Evolutionary conservation across 2,329 filamentous ascomycete species (phyloP).

Genomic region (Coccinonectria pachysandricola): DNA sequence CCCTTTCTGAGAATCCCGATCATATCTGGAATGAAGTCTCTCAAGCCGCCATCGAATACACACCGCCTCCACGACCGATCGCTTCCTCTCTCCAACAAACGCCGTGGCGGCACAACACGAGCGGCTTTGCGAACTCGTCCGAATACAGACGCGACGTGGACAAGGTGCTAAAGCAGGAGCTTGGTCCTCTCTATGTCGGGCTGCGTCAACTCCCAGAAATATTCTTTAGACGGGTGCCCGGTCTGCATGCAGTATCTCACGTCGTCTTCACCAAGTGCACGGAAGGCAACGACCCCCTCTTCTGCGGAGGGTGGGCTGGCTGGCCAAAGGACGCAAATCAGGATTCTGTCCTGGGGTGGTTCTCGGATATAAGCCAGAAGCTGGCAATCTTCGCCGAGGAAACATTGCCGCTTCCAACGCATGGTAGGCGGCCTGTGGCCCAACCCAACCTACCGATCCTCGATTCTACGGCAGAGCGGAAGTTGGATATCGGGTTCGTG

Average conservation of each 20-base stretch:
- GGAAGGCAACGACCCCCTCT: conserved; percentile 16
- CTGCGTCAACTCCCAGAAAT: conserved; percentile 22
- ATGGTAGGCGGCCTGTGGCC: neutral
- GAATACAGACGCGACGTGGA: conserved; percentile 23
- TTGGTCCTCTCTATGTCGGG: conserved; percentile 24
- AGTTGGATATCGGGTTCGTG: conserved; percentile 23
- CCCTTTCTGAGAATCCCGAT: conserved; percentile 15
- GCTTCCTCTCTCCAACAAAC: conserved; percentile 19
- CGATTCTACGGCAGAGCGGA: conserved; percentile 13
- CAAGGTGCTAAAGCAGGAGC: conserved; percentile 21
- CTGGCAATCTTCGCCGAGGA: neutral
- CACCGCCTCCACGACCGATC: conserved; percentile 14
- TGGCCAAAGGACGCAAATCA: conserved; percentile 25
- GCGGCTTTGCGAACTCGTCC: conserved; percentile 23
- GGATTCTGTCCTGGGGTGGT: conserved; percentile 22
- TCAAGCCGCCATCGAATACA: conserved; percentile 5
- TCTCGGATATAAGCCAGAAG: neutral
- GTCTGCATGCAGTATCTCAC: conserved; percentile 21
- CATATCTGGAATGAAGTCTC: conserved; percentile 26
- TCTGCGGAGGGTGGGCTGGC: conserved; percentile 19
- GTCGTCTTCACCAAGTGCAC: conserved; percentile 23
- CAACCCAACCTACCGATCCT: conserved; percentile 5
- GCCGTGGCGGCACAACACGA: conserved; percentile 19
- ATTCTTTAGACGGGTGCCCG: conserved; percentile 21
- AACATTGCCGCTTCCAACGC: neutral